Evolutionary conservation across 192 early-diverging fungal species (phyloP).

Genomic region (Paraglomus occultum): DNA sequence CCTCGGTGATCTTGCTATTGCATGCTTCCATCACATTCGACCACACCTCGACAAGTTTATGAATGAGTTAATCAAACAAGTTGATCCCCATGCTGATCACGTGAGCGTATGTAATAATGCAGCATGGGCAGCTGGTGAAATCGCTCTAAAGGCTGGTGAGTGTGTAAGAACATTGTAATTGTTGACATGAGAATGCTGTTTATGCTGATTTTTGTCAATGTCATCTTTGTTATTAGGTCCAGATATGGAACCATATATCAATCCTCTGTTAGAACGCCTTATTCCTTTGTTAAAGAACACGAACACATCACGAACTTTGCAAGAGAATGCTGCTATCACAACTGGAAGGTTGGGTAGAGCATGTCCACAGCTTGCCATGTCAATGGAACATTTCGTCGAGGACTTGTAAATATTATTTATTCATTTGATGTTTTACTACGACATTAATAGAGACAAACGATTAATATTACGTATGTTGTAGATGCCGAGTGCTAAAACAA

Average conservation of each 20-base stretch:
- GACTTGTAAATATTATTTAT: slow-evolving; percentile 54
- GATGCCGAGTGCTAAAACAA: slow-evolving; percentile 65
- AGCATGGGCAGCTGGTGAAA: slow-evolving; percentile 96
- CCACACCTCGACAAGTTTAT: slow-evolving; percentile 81
- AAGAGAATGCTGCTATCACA: slow-evolving; percentile 96
- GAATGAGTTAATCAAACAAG: slow-evolving; percentile 69
- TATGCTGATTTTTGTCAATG: not conserved
- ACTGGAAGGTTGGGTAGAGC: slow-evolving; percentile 94
- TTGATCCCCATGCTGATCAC: slow-evolving; percentile 71
- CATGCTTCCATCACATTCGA: slow-evolving; percentile 77
- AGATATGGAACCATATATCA: slow-evolving; percentile 80
- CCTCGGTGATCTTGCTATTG: slow-evolving; percentile 95
- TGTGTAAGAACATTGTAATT: slow-evolving; percentile 32
- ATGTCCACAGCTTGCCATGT: slow-evolving; percentile 79
- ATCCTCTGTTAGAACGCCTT: slow-evolving; percentile 79
- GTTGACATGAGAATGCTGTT: not conserved
- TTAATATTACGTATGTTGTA: not conserved
- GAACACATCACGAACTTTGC: slow-evolving; percentile 69
- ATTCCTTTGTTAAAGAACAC: slow-evolving; percentile 74
- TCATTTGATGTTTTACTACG: not conserved
- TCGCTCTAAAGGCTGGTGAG: slow-evolving; percentile 76
- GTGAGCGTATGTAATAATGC: slow-evolving; percentile 97
- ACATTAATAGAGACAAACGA: not conserved
- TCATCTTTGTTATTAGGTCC: slow-evolving; percentile 45
- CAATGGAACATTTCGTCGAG: slow-evolving; percentile 78